These are phyloP conservation scores for Lolium multiflorum DNA, from an alignment of 176 grass and related monocot species.

Conservation along the genomic window DNA sequence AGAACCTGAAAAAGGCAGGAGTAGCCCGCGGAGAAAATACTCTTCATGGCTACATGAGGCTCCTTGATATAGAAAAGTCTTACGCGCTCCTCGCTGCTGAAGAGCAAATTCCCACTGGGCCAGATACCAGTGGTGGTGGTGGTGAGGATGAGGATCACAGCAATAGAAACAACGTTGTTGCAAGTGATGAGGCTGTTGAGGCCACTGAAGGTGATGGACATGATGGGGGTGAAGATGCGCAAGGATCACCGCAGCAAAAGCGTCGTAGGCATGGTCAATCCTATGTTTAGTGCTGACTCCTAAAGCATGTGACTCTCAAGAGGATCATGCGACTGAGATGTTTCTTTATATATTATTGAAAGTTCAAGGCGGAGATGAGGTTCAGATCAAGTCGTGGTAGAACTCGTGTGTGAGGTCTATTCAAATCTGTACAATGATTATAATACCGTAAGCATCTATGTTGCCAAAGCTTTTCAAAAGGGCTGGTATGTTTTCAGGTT, in stretches of 20 bases:
- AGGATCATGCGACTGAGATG: background rate
- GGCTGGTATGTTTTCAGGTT: background rate
- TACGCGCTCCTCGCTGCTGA: background rate
- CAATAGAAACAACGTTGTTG: background rate
- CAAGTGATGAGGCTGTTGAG: conserved; percentile 22
- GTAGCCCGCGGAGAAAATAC: conserved; percentile 17
- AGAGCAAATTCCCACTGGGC: conserved; percentile 1
- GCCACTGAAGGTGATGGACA: background rate
- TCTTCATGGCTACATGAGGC: conserved; percentile 18
- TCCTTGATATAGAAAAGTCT: conserved; percentile 21
- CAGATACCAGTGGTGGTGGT: background rate
- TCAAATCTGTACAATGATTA: background rate
- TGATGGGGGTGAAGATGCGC: background rate
- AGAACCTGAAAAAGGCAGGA: background rate
- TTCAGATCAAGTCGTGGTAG: background rate
- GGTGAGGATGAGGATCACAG: background rate
- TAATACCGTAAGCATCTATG: background rate
- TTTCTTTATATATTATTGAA: background rate
- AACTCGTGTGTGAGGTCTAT: background rate
- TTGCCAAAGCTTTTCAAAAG: background rate
- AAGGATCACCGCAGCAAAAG: conserved; percentile 1
- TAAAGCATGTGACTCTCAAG: background rate
- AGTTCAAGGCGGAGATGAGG: conserved; percentile 13
- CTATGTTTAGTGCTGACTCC: conserved; percentile 21
- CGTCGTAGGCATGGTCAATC: background rate